Evolutionary conservation across 2,329 filamentous ascomycete genomes (phyloP).

Genomic region (Epichloe sibirici): DNA sequence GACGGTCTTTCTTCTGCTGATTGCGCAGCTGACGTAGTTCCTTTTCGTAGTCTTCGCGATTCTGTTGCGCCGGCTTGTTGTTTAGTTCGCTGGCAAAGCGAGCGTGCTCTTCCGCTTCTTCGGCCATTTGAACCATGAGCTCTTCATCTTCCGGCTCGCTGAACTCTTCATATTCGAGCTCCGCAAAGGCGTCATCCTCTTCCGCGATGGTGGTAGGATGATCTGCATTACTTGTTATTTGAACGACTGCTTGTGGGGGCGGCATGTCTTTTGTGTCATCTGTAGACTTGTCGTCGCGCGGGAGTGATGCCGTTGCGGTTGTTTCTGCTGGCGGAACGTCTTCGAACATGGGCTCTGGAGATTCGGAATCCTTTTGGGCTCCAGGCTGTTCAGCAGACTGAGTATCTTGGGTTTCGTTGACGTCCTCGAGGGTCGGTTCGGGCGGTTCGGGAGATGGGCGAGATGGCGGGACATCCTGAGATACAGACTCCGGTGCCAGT

Average conservation of each 20-base stretch:
- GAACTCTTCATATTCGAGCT: constrained; percentile 59
- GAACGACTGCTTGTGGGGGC: background rate
- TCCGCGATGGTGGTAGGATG: constrained; percentile 9
- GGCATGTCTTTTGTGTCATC: background rate
- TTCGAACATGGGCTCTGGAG: constrained; percentile 25
- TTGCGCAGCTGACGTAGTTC: constrained; percentile 76
- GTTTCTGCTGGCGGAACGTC: constrained; percentile 19
- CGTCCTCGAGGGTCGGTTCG: background rate
- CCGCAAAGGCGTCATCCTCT: constrained; percentile 31
- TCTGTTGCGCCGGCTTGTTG: constrained; percentile 56
- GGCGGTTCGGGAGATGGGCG: constrained; percentile 2
- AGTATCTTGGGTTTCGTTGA: background rate
- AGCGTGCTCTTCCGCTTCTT: constrained; percentile 87
- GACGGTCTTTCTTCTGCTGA: constrained; percentile 93
- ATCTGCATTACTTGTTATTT: background rate
- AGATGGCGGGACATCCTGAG: constrained; percentile 24
- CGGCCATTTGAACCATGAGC: constrained; percentile 70
- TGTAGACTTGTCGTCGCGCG: background rate
- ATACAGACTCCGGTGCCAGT: constrained; percentile 15
- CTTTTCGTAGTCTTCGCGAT: constrained; percentile 68
- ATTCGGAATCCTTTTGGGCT: constrained; percentile 14
- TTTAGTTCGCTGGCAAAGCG: constrained; percentile 84
- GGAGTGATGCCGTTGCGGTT: background rate
- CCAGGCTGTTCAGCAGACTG: background rate
- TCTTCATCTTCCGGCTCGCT: constrained; percentile 91